phyloP scores from a whole-genome alignment of 2,329 filamentous ascomycete genomes.

The Hyphodiscus sp. region DNA sequence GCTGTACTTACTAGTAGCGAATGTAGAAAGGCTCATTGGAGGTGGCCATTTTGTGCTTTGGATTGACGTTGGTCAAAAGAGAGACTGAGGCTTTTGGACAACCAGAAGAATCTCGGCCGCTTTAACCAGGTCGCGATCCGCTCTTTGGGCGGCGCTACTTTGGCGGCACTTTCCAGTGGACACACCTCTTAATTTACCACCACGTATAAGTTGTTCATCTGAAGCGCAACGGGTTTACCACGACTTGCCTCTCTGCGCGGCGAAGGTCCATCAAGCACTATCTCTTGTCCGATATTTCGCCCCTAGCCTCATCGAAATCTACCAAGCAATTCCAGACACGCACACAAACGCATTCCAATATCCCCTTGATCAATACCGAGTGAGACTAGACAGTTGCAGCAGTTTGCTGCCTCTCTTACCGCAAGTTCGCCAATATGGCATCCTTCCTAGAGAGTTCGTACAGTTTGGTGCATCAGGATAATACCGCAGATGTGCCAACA shows the following conservation, averaged over 20 bases:
- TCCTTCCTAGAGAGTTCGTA: slow-evolving; percentile 92
- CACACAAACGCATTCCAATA: slow-evolving; percentile 11
- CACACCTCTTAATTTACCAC: slow-evolving; percentile 13
- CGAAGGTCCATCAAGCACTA: slow-evolving; percentile 13
- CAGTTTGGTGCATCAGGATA: slow-evolving; percentile 96
- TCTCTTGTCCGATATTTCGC: slow-evolving; percentile 5
- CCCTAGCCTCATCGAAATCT: slow-evolving; percentile 9
- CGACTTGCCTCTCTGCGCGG: slow-evolving; percentile 12
- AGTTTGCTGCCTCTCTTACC: slow-evolving; percentile 13
- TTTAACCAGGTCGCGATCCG: not conserved
- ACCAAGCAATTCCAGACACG: slow-evolving; percentile 5
- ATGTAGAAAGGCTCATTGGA: slow-evolving; percentile 80
- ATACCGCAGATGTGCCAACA: slow-evolving; percentile 84
- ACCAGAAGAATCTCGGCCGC: too few relatives aligned
- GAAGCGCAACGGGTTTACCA: slow-evolving; percentile 22
- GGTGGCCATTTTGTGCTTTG: slow-evolving; percentile 25
- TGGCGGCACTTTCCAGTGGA: not conserved
- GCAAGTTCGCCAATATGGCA: slow-evolving; percentile 62
- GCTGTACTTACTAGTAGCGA: slow-evolving; percentile 78
- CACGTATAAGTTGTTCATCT: slow-evolving; percentile 17
- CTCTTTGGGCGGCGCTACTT: not conserved
- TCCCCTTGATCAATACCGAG: slow-evolving; percentile 12
- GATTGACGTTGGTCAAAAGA: not conserved
- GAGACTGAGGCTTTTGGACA: slow-evolving; percentile 20
- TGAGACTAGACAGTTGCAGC: slow-evolving; percentile 14